phyloP scores from a whole-genome alignment of 345 rosid species.

The Eucalyptus sideroxylon region DNA sequence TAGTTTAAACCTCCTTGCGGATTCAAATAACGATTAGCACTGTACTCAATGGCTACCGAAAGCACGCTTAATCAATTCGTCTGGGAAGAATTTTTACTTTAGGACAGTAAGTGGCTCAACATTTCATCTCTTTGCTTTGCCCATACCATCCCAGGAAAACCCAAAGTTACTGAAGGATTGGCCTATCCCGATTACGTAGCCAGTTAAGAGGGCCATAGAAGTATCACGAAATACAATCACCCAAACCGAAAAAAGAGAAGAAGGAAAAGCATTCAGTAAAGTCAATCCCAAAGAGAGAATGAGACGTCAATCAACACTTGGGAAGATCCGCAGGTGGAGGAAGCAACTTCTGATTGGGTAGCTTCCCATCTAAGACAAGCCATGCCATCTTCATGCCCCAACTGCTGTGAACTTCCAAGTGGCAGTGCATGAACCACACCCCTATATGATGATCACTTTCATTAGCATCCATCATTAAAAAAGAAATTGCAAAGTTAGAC shows the following conservation, averaged over 20 bases:
- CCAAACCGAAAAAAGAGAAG: background rate
- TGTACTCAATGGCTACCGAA: background rate
- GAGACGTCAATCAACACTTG: slow-evolving; percentile 20
- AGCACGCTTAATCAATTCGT: background rate
- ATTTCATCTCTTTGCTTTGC: background rate
- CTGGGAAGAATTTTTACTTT: background rate
- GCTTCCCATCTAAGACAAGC: slow-evolving; percentile 58
- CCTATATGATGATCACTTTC: slow-evolving; percentile 8
- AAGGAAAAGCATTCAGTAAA: background rate
- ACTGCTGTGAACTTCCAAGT: slow-evolving; percentile 62
- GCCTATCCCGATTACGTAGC: background rate
- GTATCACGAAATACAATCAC: background rate
- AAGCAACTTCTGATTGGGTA: slow-evolving; percentile 44
- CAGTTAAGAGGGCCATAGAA: background rate
- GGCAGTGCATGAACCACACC: slow-evolving; percentile 75
- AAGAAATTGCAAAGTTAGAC: background rate
- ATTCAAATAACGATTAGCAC: background rate
- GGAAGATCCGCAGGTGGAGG: slow-evolving; percentile 70
- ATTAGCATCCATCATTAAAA: background rate
- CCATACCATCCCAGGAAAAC: background rate
- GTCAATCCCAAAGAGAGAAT: background rate
- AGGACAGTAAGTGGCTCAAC: background rate
- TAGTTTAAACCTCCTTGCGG: background rate
- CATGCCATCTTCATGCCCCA: slow-evolving; percentile 75
- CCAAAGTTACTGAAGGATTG: background rate